Base-by-base conservation (phyloP, 1,139 yeast species). In the Debaryomycetaceae sp. region DNA sequence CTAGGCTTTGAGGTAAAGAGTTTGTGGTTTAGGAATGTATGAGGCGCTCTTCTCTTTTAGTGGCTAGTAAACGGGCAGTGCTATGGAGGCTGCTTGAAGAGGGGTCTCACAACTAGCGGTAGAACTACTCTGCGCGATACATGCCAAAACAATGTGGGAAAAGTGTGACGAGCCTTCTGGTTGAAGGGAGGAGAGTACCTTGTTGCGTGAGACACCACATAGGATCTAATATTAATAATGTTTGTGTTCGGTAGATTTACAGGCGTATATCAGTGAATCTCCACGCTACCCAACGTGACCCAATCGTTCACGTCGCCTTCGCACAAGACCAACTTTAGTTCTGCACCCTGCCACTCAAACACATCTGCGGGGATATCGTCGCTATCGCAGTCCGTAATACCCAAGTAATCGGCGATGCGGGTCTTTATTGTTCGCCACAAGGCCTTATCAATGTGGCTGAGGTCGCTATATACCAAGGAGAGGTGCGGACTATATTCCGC, bases 251-350 rank as follows among this genome's bases (percentile, higher is more conserved):
- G 8, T 12, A 22, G 7, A 8, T n/a, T n/a, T n/a, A n/a, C n/a
- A n/a, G n/a, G n/a, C n/a, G 11, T 15, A 15, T 7, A 10, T 19
- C 34, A 51, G 33, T 58, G 62, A 26, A 59, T 44, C 41, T 71
- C 76, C 5, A 67, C 73, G 30, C 68, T 59, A 0, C 90, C 92
- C 37, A 81, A 56, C 1, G 68, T 70, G 25, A 68, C 55, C 94
- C 94, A 82, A 33, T 77, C 74, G 28, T 61, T 67, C 3, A 78
- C 78, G 6, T 77, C 81, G 0, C 93, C 93, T 41, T 77, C 86
- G 45, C 90, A 79, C 10, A 63, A 57, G 4, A 82, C 85, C 29
- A 82, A 62, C 38, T 77, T 72, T 40, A 82, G 59, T 3, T 76
- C 71, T 0, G 92, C 90, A 7, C 76, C 77, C 29, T 65, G 67